Evolutionary conservation across 495 filamentous ascomycete species (phyloP), one percentile per base, ranked within the genome.

Genomic region (Penicillium arizonense): DNA sequence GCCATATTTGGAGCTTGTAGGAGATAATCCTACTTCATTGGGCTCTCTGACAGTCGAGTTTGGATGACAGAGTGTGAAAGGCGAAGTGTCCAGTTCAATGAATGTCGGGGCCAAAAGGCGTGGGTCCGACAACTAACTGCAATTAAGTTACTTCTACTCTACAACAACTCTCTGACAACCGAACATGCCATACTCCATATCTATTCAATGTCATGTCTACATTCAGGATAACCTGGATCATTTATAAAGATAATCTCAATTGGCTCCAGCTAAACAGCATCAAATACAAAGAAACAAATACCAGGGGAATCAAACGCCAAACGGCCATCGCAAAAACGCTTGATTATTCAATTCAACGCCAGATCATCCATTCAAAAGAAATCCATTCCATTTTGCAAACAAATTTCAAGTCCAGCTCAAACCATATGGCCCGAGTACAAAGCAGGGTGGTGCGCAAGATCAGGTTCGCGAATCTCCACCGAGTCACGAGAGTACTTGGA

Each of bases 381-480:
- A 2, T 8, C 28, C 28, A 30, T 30, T 30, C 28, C 5, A 30
- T 30, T 32, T 16, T 21, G 58, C 34, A 26, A 30, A 28, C 34
- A 1, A 51, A 13, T 41, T 18, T 20, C 14, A 48, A 18, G 13
- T 16, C 28, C 11, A 42, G 36, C 16, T 50, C 48, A 50, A 53
- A 42, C 50, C 47, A 38, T 43, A 46, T 67, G 67, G 5, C 54
- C 57, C 16, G 66, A 55, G 26, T 73, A 58, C 67, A 73, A 55
- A 10, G 76, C 73, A 23, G 77, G 77, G 61, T 80, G 77, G 50
- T 78, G 73, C 7, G 76, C 71, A 43, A 73, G 38, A 55, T 77
- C 67, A 11, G 77, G 77, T 11, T 38, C 28, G 13, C 48, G 48
- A n/a, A 50, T 43, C 2, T 65, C 67, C 2, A 57, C 52, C 11